Conservation (phyloP, 2,329 filamentous ascomycete species). For the Xenoacremonium recifei region DNA sequence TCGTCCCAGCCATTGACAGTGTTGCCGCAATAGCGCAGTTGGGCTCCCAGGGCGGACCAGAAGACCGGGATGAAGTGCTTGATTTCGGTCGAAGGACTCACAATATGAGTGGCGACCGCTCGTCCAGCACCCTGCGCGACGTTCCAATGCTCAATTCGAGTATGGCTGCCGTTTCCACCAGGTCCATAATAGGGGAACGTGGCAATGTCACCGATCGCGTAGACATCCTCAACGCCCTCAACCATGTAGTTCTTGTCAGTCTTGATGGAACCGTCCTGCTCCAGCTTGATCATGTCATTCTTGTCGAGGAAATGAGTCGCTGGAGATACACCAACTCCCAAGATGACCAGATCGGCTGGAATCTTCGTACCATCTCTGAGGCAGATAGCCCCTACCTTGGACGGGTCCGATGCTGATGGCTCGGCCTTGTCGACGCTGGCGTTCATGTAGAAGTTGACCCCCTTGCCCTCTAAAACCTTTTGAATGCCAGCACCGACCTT, state of each 20-base stretch:
- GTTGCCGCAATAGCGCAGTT: slow-evolving; percentile 92
- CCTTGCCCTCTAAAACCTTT: slow-evolving; percentile 75
- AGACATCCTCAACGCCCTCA: slow-evolving; percentile 75
- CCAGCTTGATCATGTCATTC: slow-evolving; percentile 67
- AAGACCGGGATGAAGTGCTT: slow-evolving; percentile 89
- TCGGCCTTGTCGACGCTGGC: slow-evolving; percentile 82
- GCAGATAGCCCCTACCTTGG: slow-evolving; percentile 74
- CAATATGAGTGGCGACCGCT: slow-evolving; percentile 74
- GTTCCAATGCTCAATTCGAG: slow-evolving; percentile 97
- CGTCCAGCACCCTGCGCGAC: slow-evolving; percentile 93
- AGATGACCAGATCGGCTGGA: slow-evolving; percentile 84
- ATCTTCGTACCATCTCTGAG: slow-evolving; percentile 85
- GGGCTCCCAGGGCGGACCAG: slow-evolving; percentile 89
- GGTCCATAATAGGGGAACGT: slow-evolving; percentile 93
- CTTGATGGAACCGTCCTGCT: slow-evolving; percentile 80
- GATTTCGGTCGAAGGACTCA: slow-evolving; percentile 57
- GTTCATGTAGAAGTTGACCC: slow-evolving; percentile 83
- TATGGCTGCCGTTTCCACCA: slow-evolving; percentile 68
- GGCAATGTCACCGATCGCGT: slow-evolving; percentile 92
- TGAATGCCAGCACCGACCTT: slow-evolving; percentile 81
- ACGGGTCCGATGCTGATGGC: slow-evolving; percentile 63
- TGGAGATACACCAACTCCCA: slow-evolving; percentile 85
- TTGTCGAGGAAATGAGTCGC: slow-evolving; percentile 79
- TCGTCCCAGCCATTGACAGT: slow-evolving; percentile 81
- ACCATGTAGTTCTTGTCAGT: slow-evolving; percentile 81